These are phyloP conservation scores for Neurospora sp. DNA, from an alignment of 2,329 filamentous ascomycete genomes.

Conservation along the genomic window DNA sequence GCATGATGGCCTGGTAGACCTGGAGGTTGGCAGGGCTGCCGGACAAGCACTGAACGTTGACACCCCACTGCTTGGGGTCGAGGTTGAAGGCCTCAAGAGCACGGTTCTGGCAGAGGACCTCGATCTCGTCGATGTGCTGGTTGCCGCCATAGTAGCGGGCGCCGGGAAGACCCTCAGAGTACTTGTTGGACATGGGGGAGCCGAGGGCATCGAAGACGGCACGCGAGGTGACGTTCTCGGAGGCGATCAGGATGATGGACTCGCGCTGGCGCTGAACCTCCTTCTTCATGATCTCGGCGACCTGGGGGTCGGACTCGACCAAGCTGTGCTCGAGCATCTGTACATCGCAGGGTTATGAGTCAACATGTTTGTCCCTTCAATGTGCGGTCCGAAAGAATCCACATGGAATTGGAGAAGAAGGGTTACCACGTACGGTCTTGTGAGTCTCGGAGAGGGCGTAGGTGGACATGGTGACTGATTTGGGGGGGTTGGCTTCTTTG, in stretches of 20 bases:
- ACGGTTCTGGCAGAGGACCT: constrained; percentile 88
- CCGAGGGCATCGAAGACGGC: constrained; percentile 97
- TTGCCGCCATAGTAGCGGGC: constrained; percentile 99
- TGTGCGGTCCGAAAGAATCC: not conserved
- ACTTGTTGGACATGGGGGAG: constrained; percentile 96
- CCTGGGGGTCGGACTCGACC: constrained; percentile 83
- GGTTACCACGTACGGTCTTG: constrained; percentile 37
- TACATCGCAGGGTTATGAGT: constrained; percentile 15
- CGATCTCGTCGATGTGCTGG: constrained; percentile 95
- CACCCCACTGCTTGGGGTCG: constrained; percentile 85
- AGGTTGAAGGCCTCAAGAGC: constrained; percentile 86
- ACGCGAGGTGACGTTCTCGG: constrained; percentile 97
- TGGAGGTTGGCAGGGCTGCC: constrained; percentile 95
- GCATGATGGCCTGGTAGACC: constrained; percentile 96
- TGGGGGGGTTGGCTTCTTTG: not conserved
- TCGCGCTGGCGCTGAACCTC: constrained; percentile 96
- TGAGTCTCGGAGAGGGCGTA: constrained; percentile 45
- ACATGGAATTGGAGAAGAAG: constrained; percentile 14
- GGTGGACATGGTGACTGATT: constrained; percentile 21
- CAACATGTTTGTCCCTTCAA: constrained; percentile 8
- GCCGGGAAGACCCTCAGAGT: constrained; percentile 96
- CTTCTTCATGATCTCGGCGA: constrained; percentile 92
- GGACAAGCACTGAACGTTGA: constrained; percentile 92
- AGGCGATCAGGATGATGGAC: constrained; percentile 97
- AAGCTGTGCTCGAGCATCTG: constrained; percentile 96